Percentiles rank a stretch among this genome's conserved stretches.
Evolutionary conservation across 73 alveolate species (phyloP).

Genomic region (Stentor roeselii): DNA sequence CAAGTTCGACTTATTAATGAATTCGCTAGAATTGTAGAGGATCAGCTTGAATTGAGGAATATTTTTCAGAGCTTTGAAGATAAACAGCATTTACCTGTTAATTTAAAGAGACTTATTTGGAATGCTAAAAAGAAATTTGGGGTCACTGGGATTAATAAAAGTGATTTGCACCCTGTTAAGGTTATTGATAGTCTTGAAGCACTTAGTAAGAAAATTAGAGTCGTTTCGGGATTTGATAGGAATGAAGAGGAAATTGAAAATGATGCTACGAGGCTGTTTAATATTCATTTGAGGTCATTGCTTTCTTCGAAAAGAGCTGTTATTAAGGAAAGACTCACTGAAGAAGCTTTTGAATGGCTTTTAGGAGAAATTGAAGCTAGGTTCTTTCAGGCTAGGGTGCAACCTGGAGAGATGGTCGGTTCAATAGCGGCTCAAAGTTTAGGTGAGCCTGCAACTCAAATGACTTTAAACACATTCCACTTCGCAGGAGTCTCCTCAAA

Average conservation of each 20-base stretch:
- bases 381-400: conserved; percentile 71
- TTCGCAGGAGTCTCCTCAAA: conserved; percentile 98
- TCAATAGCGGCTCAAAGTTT: conserved; percentile 93
- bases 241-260: conserved; percentile 64
- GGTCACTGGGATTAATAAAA: conserved; percentile 48
- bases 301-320: conserved; percentile 53
- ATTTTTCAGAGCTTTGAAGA: conserved; percentile 74
- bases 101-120: conserved; percentile 77
- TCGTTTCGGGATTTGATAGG: neutral
- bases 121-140: conserved; percentile 76
- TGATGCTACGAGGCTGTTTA: conserved; percentile 79
- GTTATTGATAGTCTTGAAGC: conserved; percentile 45
- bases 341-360: conserved; percentile 87
- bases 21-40: conserved; percentile 64
- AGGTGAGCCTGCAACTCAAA: conserved; percentile 99
- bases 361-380: conserved; percentile 87
- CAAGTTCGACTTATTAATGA: conserved; percentile 58
- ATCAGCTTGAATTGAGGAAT: conserved; percentile 52
- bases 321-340: conserved; percentile 74
- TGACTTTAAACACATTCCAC: conserved; percentile 98
- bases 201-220: neutral
- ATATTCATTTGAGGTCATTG: conserved; percentile 74
- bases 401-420: conserved; percentile 98
- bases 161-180: conserved; percentile 74
- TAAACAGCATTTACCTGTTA: conserved; percentile 89